Percentiles rank a stretch among this genome's conserved stretches.
Conservation (phyloP, 306 rosid genomes). For the Glycyrrhiza uralensis region DNA sequence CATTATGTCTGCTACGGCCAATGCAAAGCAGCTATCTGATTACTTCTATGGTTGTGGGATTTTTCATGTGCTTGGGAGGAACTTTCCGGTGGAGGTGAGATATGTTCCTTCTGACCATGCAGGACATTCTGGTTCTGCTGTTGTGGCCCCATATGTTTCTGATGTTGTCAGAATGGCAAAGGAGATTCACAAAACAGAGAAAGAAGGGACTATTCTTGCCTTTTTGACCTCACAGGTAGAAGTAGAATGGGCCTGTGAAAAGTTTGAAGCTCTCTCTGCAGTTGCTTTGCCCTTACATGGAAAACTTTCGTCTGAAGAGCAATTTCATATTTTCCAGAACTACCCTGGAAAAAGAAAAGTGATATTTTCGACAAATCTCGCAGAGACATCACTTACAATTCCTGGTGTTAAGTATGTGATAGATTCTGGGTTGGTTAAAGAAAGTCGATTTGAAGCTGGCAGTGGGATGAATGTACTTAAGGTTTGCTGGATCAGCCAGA, state of each 20-base stretch:
- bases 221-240: constrained; percentile 94
- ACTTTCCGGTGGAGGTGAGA: constrained; percentile 76
- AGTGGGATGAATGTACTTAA: constrained; percentile 90
- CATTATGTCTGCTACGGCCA: constrained; percentile 97
- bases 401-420: constrained; percentile 95
- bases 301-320: constrained; percentile 77
- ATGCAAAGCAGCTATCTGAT: constrained; percentile 69
- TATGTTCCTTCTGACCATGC: constrained; percentile 50
- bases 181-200: constrained; percentile 62
- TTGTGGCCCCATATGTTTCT: constrained; percentile 52
- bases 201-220: constrained; percentile 81
- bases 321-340: constrained; percentile 63
- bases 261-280: constrained; percentile 57
- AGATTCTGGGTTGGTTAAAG: constrained; percentile 85
- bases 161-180: constrained; percentile 70
- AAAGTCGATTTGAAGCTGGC: constrained; percentile 74
- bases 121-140: constrained; percentile 36
- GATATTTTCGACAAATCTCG: constrained; percentile 89
- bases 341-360: constrained; percentile 74
- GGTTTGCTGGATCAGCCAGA: constrained; percentile 81
- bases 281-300: constrained; percentile 82
- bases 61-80: constrained; percentile 80
- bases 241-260: constrained; percentile 94
- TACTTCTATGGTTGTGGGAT: constrained; percentile 70
- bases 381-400: constrained; percentile 92